Percentiles rank a stretch among this genome's conserved stretches.
These are phyloP conservation scores for Salvia hispanica DNA, from an alignment of 257 asterid species.

Conservation along the genomic window DNA sequence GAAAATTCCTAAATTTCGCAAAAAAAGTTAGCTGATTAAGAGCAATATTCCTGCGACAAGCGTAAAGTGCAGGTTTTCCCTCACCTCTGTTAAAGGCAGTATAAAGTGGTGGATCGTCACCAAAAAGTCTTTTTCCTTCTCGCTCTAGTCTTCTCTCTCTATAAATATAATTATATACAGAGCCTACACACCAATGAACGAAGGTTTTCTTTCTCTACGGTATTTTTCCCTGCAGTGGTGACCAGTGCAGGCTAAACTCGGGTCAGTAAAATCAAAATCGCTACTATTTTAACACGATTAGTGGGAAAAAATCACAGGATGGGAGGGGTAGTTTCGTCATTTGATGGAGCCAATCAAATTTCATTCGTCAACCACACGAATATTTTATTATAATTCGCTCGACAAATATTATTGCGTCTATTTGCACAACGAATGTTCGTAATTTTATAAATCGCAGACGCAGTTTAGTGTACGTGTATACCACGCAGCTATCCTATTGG, in stretches of 20 bases:
- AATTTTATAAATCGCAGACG: conserved; percentile 8
- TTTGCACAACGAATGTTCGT: conserved; percentile 7
- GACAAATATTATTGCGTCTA: neutral
- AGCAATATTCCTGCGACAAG: conserved; percentile 31
- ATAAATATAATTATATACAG: too few species aligned
- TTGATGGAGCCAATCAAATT: conserved; percentile 4
- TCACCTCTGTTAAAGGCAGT: conserved; percentile 34
- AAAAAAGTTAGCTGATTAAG: neutral
- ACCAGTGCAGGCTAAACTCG: conserved; percentile 32
- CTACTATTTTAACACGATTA: neutral
- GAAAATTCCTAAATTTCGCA: conserved; percentile 2
- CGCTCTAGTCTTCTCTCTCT: conserved; percentile 26
- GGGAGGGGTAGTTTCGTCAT: conserved; percentile 30
- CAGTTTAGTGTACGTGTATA: neutral
- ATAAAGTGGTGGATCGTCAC: conserved; percentile 33
- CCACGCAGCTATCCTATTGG: conserved; percentile 13
- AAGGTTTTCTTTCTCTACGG: conserved; percentile 5
- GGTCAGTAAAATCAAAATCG: neutral
- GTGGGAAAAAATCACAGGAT: conserved; percentile 18
- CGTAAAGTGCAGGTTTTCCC: conserved; percentile 28
- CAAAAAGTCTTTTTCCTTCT: conserved; percentile 38
- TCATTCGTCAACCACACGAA: neutral
- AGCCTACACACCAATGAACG: neutral
- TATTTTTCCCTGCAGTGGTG: too few species aligned
- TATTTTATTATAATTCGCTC: neutral